Conservation (phyloP, 2,329 filamentous ascomycete genomes). For the Venturia pyrina region DNA sequence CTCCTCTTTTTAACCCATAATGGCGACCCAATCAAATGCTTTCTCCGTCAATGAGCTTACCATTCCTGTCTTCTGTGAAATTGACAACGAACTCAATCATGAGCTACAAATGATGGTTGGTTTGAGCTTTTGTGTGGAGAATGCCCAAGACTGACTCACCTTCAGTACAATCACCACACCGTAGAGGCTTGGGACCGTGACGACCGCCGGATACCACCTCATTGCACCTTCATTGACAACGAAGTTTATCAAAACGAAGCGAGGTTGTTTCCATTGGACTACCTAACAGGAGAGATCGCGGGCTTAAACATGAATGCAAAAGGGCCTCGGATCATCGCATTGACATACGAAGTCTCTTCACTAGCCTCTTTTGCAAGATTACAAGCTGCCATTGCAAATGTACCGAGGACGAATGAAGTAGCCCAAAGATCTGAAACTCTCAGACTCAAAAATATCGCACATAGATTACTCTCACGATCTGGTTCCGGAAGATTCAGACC, state of each 20-base stretch:
- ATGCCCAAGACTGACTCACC: not conserved
- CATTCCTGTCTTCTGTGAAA: conserved; percentile 3
- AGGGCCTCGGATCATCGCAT: not conserved
- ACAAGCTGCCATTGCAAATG: not conserved
- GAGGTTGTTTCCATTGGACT: not conserved
- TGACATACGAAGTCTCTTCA: conserved; percentile 1
- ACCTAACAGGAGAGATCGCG: not conserved
- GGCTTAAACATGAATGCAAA: not conserved
- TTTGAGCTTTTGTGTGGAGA: not conserved
- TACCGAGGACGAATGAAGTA: not conserved
- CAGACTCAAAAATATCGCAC: not conserved
- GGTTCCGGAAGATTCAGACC: not conserved
- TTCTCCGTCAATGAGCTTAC: not conserved
- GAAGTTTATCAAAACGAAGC: conserved; percentile 2
- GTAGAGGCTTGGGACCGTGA: not conserved
- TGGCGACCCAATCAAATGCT: not conserved
- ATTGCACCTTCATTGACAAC: not conserved
- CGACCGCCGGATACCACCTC: not conserved
- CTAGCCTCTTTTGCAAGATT: not conserved
- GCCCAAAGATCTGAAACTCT: not conserved
- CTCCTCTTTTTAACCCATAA: not conserved
- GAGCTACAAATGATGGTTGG: conserved; percentile 2
- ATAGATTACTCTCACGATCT: not conserved
- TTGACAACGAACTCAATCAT: conserved; percentile 1
- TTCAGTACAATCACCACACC: not conserved